Base-by-base conservation (phyloP, 2,329 filamentous ascomycete genomes). In the Massarina eburnea region DNA sequence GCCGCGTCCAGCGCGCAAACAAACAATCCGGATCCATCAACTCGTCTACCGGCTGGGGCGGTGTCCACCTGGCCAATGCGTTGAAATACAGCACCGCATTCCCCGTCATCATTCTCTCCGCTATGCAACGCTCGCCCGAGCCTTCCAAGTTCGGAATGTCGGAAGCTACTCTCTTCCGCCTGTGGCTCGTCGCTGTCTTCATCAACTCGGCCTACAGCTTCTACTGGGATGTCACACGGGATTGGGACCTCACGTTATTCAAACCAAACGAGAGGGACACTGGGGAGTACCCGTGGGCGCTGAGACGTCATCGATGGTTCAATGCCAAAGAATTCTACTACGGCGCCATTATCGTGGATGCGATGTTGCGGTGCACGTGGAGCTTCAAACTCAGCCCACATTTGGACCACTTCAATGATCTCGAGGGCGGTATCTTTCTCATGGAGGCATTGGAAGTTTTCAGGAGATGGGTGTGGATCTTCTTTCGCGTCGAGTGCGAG, bases 201-300 rank as follows among this genome's bases (percentile, higher is more conserved):
- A 65, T 94, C 59, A 96, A 99, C 70, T 95, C 89, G 12, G 76
- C 88, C 35, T 99, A 96, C 73, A 91, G 88, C n/a, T 97, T 97
- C 75, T 99, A 94, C 77, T 99, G 94, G 94, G 94, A 99, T 62
- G 84, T 97, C 22, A 80, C 89, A 44, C 94, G 91, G 74, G 94
- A 99, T 76, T 99, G 94, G 94, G 94, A 97, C 65, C 78, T 99
- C 51, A 89, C 87, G 0, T 78, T 97, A 12, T 88, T 97, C 64
- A 82, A 86, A 2, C 68, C 77, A 1, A 67, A 74, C 12, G 77
- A 82, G 51, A 81, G 86, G 52, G 77, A 77, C 54, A 77, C 80
- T 9, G 79, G 79, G 1, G 82, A 86, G 20, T 81, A 91, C 58
- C 82, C 89, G 0, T 94, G 82, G 66, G 94, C 89, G 1, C 76